Evolutionary conservation across 148 eudicot genomes (phyloP), one percentile per base, ranked within the genome.

Genomic region (Diospyros kaki): DNA sequence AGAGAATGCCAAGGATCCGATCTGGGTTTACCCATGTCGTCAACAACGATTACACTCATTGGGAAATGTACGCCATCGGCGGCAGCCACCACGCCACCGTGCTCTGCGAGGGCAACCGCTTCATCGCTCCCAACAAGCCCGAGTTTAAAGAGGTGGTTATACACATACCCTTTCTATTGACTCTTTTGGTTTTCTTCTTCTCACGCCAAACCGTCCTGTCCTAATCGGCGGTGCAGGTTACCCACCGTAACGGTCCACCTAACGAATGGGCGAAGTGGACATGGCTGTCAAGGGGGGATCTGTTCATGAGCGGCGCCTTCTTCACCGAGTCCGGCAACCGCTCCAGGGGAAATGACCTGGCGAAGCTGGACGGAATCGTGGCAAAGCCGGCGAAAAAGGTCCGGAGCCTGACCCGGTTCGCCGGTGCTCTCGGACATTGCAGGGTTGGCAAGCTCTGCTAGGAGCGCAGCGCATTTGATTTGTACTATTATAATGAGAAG

Each of bases 11-110:
- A 3, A 82, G 89, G 72, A 74, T 78, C 9, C 58, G 87, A 69
- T 80, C 56, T 7, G 91, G 91, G 3, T 77, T 79, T 51, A n/a
- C 83, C 66, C 88, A 87, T 46, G 66, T 87, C 7, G 78, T 87
- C 52, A 87, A 87, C 84, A 87, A 87, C 6, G 91, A 85, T 67
- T 87, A 87, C 81, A 87, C 91, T 10, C 83, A 87, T 68, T 87
- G 88, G 91, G 46, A 70, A 10, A 85, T 82, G 84, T 87, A 87
- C 61, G 91, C 90, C 58, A 81, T 87, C 28, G 91, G 91, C n/a
- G 91, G 91, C 7, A 83, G 87, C 69, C 41, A 65, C 12, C 75
- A 82, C 15, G 84, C 91, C 10, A 80, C 83, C 9, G 73, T 87
- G 48, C 81, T 87, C 15, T 85, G 89, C 73, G 81, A 87, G 75